Evolutionary conservation across 108 stramenopile genomes (phyloP).

Genomic region (Skeletonema tropicum): DNA sequence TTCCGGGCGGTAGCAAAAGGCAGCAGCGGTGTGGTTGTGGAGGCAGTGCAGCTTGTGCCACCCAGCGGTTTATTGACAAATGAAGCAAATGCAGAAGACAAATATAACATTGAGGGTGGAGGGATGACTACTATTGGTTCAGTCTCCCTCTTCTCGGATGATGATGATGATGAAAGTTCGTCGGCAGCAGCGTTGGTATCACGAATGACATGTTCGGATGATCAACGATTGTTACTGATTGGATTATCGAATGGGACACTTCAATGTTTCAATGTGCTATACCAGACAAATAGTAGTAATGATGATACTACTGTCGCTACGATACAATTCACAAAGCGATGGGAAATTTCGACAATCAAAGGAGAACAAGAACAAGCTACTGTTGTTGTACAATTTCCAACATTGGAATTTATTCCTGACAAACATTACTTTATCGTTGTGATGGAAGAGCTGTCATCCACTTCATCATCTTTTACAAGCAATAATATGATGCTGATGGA

Average conservation of each 20-base stretch:
- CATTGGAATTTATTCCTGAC: slow-evolving; percentile 18
- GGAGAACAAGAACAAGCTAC: slow-evolving; percentile 9
- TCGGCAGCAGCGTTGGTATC: background rate
- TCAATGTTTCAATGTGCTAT: slow-evolving; percentile 55
- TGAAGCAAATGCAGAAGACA: slow-evolving; percentile 6
- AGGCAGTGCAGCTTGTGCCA: slow-evolving; percentile 13
- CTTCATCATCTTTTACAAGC: background rate
- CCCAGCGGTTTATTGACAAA: background rate
- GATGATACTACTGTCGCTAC: too few species aligned
- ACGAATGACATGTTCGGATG: slow-evolving; percentile 38
- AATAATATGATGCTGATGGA: slow-evolving; percentile 20
- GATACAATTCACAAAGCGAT: slow-evolving; percentile 29
- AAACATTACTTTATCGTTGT: slow-evolving; percentile 31
- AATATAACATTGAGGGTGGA: slow-evolving; percentile 14
- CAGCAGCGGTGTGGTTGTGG: slow-evolving; percentile 3
- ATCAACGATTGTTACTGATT: slow-evolving; percentile 34
- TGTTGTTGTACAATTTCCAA: slow-evolving; percentile 44
- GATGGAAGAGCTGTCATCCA: background rate
- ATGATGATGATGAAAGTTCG: background rate
- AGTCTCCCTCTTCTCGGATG: background rate
- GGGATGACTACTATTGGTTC: slow-evolving; percentile 13
- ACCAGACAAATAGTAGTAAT: slow-evolving; percentile 4
- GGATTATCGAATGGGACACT: slow-evolving; percentile 58
- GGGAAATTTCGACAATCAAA: slow-evolving; percentile 34
- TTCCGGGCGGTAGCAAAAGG: background rate